These are phyloP conservation scores for Penicillium sp. DNA, from an alignment of 2,329 filamentous ascomycete species.

Conservation along the genomic window DNA sequence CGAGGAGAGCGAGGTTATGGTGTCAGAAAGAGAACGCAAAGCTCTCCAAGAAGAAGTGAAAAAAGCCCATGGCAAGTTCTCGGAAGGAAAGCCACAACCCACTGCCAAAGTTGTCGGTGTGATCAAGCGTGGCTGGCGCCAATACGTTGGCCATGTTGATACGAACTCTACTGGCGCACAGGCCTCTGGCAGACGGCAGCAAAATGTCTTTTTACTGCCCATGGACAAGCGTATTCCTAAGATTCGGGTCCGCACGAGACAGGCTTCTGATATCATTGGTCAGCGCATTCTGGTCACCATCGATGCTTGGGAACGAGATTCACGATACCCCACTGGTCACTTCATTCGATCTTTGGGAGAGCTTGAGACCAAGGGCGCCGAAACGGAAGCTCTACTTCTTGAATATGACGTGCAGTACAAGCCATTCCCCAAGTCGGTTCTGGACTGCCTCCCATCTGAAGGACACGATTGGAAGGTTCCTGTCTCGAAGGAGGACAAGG, in stretches of 20 bases:
- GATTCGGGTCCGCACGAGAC: conserved; percentile 85
- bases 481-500: conserved; percentile 69
- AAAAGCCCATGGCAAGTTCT: conserved; percentile 70
- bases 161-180: conserved; percentile 73
- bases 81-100: conserved; percentile 76
- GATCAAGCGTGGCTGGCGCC: conserved; percentile 93
- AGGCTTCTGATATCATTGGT: conserved; percentile 81
- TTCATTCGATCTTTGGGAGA: conserved; percentile 91
- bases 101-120: conserved; percentile 90
- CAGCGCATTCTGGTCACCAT: conserved; percentile 91
- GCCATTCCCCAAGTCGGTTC: conserved; percentile 89
- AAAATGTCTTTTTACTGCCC: conserved; percentile 89
- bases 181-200: conserved; percentile 74
- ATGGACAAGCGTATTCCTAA: conserved; percentile 99
- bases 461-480: conserved; percentile 95
- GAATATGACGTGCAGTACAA: conserved; percentile 98
- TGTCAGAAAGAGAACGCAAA: conserved; percentile 81
- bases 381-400: conserved; percentile 88
- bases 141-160: conserved; percentile 95
- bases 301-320: conserved; percentile 92
- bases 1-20: conserved; percentile 68
- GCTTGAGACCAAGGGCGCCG: conserved; percentile 92
- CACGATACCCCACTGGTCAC: conserved; percentile 86
- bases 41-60: conserved; percentile 89
- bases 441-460: conserved; percentile 87